These are phyloP conservation scores for Pezicula neosporulosa DNA, from an alignment of 2,329 filamentous ascomycete species.

Conservation along the genomic window DNA sequence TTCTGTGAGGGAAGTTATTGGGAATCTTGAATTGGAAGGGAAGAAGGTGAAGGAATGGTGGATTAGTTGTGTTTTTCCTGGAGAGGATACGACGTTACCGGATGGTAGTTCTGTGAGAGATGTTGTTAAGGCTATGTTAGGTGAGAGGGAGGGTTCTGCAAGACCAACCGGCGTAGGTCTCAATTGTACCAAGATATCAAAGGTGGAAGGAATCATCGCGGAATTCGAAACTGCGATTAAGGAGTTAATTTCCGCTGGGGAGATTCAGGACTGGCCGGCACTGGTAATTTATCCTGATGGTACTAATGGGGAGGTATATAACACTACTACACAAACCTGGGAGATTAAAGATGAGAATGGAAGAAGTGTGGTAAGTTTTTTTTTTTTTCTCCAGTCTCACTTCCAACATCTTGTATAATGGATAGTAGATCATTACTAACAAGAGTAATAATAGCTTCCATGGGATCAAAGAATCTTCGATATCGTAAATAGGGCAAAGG, in stretches of 20 bases:
- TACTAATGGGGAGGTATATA: slow-evolving; percentile 65
- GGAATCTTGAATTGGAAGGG: not conserved
- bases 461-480: slow-evolving; percentile 34
- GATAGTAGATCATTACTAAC: not conserved
- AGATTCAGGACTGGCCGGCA: slow-evolving; percentile 40
- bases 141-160: slow-evolving; percentile 8
- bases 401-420: not conserved
- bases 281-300: slow-evolving; percentile 67
- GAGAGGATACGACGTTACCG: slow-evolving; percentile 47
- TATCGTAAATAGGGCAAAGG: slow-evolving; percentile 26
- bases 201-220: slow-evolving; percentile 51
- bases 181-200: slow-evolving; percentile 66
- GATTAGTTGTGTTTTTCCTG: slow-evolving; percentile 62
- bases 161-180: slow-evolving; percentile 62
- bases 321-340: slow-evolving; percentile 61
- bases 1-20: slow-evolving; percentile 46
- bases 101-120: slow-evolving; percentile 48
- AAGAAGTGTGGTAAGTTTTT: slow-evolving; percentile 6
- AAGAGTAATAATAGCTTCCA: slow-evolving; percentile 11
- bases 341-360: slow-evolving; percentile 33
- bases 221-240: slow-evolving; percentile 49
- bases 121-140: slow-evolving; percentile 36
- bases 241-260: slow-evolving; percentile 31
- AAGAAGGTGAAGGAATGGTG: slow-evolving; percentile 36
- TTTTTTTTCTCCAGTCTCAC: not conserved